phyloP scores from a whole-genome alignment of 176 grass and related monocot species.

The Typha latifolia region DNA sequence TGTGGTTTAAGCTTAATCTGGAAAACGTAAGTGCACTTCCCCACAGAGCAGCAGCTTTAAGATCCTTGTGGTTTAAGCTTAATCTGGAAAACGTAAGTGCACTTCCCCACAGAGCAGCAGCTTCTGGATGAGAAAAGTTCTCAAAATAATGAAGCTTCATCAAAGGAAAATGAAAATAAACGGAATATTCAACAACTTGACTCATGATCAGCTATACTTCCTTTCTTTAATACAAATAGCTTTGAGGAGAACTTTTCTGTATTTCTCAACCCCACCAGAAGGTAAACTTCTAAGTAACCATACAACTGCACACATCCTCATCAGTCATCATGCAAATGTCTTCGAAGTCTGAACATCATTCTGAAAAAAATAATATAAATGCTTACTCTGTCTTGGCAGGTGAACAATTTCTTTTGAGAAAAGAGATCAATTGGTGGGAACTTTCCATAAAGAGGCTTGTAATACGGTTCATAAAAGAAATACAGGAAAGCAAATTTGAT shows the following conservation, averaged over 20 bases:
- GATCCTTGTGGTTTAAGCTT: background rate
- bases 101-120: background rate
- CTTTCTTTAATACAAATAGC: background rate
- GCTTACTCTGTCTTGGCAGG: background rate
- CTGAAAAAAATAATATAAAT: background rate
- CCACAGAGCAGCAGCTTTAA: background rate
- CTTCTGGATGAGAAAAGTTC: too few species aligned
- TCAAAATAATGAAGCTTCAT: too few species aligned
- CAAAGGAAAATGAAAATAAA: too few species aligned
- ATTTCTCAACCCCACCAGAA: background rate
- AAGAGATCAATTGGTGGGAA: background rate
- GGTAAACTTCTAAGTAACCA: background rate
- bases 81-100: background rate
- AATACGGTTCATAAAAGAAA: background rate
- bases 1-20: background rate
- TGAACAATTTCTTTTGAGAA: background rate
- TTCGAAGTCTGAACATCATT: background rate
- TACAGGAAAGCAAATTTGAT: background rate
- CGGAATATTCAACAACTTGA: background rate
- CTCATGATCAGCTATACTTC: background rate
- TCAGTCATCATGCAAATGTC: background rate
- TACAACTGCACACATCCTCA: background rate
- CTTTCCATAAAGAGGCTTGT: background rate
- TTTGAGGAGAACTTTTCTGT: background rate
- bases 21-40: background rate